phyloP scores from a whole-genome alignment of 192 early-diverging fungal genomes.

The Allomyces macrogynus region DNA sequence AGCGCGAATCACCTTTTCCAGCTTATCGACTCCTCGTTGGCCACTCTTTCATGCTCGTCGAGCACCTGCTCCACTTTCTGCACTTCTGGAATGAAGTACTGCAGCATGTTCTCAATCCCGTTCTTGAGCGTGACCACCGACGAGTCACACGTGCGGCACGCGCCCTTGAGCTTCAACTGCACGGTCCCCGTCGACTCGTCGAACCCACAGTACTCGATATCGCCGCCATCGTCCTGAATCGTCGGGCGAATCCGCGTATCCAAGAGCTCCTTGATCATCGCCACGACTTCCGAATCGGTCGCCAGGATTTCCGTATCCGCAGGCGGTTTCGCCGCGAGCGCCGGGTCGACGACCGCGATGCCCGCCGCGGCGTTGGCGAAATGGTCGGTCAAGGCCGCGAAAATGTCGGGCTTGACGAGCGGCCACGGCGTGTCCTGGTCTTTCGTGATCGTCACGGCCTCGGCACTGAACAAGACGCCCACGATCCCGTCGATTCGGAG shows the following conservation, averaged over 20 bases:
- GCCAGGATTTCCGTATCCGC: slow-evolving; percentile 41
- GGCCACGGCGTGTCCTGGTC: slow-evolving; percentile 78
- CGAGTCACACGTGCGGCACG: slow-evolving; percentile 84
- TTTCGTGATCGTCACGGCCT: slow-evolving; percentile 92
- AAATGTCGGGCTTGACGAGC: slow-evolving; percentile 94
- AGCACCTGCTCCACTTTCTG: slow-evolving; percentile 65
- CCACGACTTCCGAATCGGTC: slow-evolving; percentile 78
- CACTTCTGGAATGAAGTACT: slow-evolving; percentile 96
- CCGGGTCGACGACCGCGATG: slow-evolving; percentile 27
- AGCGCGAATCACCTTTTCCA: slow-evolving; percentile 27
- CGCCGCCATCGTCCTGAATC: slow-evolving; percentile 97
- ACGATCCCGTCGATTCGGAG: slow-evolving; percentile 84
- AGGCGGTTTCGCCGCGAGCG: slow-evolving; percentile 1
- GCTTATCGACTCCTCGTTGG: slow-evolving; percentile 65
- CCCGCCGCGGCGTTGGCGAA: slow-evolving; percentile 73
- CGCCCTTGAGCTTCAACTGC: slow-evolving; percentile 74
- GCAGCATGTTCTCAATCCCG: slow-evolving; percentile 98
- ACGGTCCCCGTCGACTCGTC: slow-evolving; percentile 61
- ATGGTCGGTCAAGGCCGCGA: slow-evolving; percentile 84
- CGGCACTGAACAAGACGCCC: slow-evolving; percentile 73
- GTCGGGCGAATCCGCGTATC: slow-evolving; percentile 87
- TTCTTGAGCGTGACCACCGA: slow-evolving; percentile 86
- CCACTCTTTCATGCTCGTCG: slow-evolving; percentile 61
- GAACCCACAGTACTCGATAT: slow-evolving; percentile 89
- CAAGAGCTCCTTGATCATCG: slow-evolving; percentile 96